Evolutionary conservation across 2,329 filamentous ascomycete species (phyloP), one percentile per base, ranked within the genome.

Genomic region (Neofusicoccum parvum): DNA sequence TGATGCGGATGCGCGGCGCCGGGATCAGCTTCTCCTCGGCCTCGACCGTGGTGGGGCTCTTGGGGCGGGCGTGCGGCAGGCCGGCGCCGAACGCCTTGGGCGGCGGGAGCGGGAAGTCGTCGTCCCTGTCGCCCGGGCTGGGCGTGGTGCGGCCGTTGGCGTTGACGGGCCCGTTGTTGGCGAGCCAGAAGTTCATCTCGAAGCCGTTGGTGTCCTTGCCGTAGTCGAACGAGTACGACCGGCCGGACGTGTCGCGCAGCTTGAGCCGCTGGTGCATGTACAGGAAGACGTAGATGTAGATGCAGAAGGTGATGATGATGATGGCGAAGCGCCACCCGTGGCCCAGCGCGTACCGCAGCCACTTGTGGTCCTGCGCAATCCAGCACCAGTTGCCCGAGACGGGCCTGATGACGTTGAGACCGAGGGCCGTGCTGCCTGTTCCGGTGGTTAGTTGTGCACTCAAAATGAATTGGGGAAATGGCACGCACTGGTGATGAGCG

Each of bases 341-440:
- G 0, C 79, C 80, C 50, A 83, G 73, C 1, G 72, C 76, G 65
- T 83, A 83, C 23, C 81, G 78, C 20, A 82, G 72, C 12, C 75
- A 76, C 36, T 72, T 68, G 20, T 75, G 71, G 1, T 73, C 68
- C 11, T 72, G 67, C 14, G 74, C 70, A 67, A 83, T 82, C 81
- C 81, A 83, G 70, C 81, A 83, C 81, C 81, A 83, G 66, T 83
- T 82, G 0, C 81, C 81, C 2, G 78, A 80, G 1, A 82, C 80
- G 43, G 78, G 78, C 2, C 71, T 74, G 64, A 77, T 74, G 23
- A 70, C 67, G 46, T 49, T 3, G 27, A 65, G 43, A 23, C 43
- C 45, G 34, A 59, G 39, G 11, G 63, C 63, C 1, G 63, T 65
- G 20, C 43, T 59, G 37, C 63, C 63, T 65, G 12, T 48, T 20